Conservation (phyloP, 148 eudicot species). For the Chenopodium berlandieri region DNA sequence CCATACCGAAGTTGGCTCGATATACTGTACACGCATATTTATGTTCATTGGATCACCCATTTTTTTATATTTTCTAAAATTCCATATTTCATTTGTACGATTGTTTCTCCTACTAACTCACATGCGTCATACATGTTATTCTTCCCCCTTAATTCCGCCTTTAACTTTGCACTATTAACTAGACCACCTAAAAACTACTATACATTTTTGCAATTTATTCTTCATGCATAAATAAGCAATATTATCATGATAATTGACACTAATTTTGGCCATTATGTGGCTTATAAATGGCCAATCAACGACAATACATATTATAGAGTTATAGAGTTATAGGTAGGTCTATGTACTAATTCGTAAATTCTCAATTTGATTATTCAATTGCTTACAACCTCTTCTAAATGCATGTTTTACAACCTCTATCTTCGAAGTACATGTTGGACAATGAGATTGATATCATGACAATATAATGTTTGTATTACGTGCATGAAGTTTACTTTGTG, state of each 20-base stretch:
- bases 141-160: not conserved
- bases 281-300: too few species aligned
- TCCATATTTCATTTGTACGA: not conserved
- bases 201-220: too few species aligned
- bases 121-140: not conserved
- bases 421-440: too few species aligned
- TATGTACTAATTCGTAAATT: too few species aligned
- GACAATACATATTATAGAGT: not conserved
- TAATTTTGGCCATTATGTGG: too few species aligned
- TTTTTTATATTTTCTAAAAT: not conserved
- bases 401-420: too few species aligned
- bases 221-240: not conserved
- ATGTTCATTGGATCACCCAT: not conserved
- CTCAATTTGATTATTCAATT: too few species aligned
- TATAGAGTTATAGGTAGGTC: too few species aligned
- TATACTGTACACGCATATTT: not conserved
- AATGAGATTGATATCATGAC: too few species aligned
- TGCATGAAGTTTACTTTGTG: too few species aligned
- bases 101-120: not conserved
- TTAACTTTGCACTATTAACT: not conserved
- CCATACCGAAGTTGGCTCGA: not conserved
- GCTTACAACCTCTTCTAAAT: too few species aligned
- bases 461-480: too few species aligned
- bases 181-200: not conserved
- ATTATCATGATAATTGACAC: not conserved